Conservation (phyloP, 140 eudicot genomes). For the Ambrosia hybrid region DNA sequence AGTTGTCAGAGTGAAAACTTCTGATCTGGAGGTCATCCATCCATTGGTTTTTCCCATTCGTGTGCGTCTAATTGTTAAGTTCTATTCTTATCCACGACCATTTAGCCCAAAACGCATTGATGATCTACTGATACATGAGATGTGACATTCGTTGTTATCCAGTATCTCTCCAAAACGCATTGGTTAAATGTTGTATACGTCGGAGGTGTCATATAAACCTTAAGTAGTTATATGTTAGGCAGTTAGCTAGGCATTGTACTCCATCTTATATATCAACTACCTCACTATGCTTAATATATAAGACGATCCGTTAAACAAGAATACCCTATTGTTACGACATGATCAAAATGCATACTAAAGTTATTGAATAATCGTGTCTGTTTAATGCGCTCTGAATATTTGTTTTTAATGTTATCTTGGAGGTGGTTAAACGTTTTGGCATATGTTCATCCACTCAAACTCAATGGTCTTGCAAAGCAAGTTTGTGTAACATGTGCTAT, state of each 20-base stretch:
- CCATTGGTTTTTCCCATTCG: too few relatives aligned
- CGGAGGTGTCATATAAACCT: too few relatives aligned
- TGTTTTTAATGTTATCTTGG: background rate
- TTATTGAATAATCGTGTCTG: background rate
- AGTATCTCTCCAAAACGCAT: too few relatives aligned
- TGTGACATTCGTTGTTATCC: too few relatives aligned
- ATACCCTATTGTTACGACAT: background rate
- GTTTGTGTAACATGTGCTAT: background rate
- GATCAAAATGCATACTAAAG: background rate
- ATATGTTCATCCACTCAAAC: background rate
- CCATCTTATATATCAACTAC: background rate
- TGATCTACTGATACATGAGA: too few relatives aligned
- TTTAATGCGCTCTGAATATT: too few relatives aligned
- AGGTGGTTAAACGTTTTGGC: background rate
- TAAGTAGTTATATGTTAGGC: background rate
- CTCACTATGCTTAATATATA: background rate
- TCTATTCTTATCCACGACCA: too few relatives aligned
- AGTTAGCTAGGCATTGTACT: background rate
- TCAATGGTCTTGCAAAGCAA: background rate
- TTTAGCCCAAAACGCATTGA: too few relatives aligned
- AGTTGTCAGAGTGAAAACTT: too few relatives aligned
- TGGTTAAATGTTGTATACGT: too few relatives aligned
- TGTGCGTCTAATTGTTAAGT: too few relatives aligned
- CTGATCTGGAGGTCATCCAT: too few relatives aligned
- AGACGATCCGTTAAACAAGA: background rate